phyloP scores from a whole-genome alignment of 345 rosid genomes.

The Anastatica hierochuntica region DNA sequence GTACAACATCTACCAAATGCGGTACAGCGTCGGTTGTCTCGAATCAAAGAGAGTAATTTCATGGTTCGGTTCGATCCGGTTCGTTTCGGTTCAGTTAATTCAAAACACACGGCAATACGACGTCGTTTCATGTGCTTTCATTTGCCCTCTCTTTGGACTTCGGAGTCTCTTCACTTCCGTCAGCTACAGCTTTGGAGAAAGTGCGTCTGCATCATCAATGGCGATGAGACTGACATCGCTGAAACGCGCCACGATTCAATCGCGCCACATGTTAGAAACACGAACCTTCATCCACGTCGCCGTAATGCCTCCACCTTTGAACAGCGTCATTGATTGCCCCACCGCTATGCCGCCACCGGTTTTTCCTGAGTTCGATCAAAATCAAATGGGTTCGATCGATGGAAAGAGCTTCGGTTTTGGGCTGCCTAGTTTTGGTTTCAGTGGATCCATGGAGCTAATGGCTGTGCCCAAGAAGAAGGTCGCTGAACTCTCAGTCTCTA shows the following conservation, averaged over 20 bases:
- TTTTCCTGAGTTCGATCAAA: slow-evolving; percentile 13
- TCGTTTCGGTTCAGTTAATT: too few relatives aligned
- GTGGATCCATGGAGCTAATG: slow-evolving; percentile 71
- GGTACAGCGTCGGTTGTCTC: too few relatives aligned
- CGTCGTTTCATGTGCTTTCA: too few relatives aligned
- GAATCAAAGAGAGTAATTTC: too few relatives aligned
- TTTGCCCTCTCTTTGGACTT: too few relatives aligned
- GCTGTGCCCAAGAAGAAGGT: slow-evolving; percentile 77
- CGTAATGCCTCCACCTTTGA: slow-evolving; percentile 39
- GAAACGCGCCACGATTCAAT: slow-evolving; percentile 27
- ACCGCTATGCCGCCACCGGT: slow-evolving; percentile 20
- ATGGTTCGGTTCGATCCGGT: too few relatives aligned
- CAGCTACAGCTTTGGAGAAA: neutral
- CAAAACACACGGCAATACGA: too few relatives aligned
- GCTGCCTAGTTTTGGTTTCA: slow-evolving; percentile 30
- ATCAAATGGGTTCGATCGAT: slow-evolving; percentile 11
- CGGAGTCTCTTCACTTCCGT: too few relatives aligned
- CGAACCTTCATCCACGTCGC: slow-evolving; percentile 34
- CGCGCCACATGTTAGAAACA: slow-evolving; percentile 13
- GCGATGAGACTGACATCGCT: slow-evolving; percentile 42
- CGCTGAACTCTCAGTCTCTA: neutral
- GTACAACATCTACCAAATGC: too few relatives aligned
- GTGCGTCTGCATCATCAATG: slow-evolving; percentile 41
- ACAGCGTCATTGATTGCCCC: slow-evolving; percentile 22
- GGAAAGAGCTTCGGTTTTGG: slow-evolving; percentile 17